Evolutionary conservation across 768 basidiomycete genomes (phyloP).

Genomic region (Aureoboletus auriporus): DNA sequence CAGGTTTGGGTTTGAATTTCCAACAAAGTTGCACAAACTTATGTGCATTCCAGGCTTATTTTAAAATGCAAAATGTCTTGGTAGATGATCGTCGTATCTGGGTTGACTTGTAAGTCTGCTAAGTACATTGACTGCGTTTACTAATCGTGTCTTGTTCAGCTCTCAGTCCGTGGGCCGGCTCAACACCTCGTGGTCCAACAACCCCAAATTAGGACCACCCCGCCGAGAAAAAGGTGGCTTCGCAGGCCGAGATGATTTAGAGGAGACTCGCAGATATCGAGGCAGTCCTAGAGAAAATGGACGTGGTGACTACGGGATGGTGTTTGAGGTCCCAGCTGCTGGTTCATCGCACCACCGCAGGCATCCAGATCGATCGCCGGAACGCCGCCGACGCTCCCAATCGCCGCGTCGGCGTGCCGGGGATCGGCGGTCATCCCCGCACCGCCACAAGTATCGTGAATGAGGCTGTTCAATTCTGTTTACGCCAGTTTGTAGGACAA

Average conservation of each 20-base stretch:
- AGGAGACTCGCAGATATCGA: slow-evolving; percentile 67
- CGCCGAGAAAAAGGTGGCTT: slow-evolving; percentile 43
- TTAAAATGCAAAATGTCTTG: slow-evolving; percentile 99
- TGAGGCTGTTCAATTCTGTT: slow-evolving; percentile 11
- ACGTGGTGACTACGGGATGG: slow-evolving; percentile 59
- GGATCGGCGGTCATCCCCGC: slow-evolving; percentile 34
- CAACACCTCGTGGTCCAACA: slow-evolving; percentile 80
- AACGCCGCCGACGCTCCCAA: slow-evolving; percentile 24
- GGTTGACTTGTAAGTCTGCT: slow-evolving; percentile 88
- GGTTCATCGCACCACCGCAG: slow-evolving; percentile 41
- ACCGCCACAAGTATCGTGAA: slow-evolving; percentile 26
- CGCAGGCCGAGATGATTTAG: slow-evolving; percentile 72
- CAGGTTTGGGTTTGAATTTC: slow-evolving; percentile 51
- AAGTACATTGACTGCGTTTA: slow-evolving; percentile 1
- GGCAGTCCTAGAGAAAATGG: slow-evolving; percentile 29
- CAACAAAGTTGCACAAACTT: neutral
- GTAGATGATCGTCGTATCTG: slow-evolving; percentile 97
- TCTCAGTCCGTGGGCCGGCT: slow-evolving; percentile 93
- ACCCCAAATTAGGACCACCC: slow-evolving; percentile 51
- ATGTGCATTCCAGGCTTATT: slow-evolving; percentile 67
- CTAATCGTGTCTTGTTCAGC: slow-evolving; percentile 36
- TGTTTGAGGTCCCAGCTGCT: slow-evolving; percentile 69
- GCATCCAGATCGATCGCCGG: slow-evolving; percentile 40
- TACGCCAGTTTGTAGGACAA: slow-evolving; percentile 20
- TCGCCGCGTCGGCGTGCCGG: slow-evolving; percentile 22